Evolutionary conservation across 257 asterid species (phyloP).

Genomic region (Cruciata laevipes): DNA sequence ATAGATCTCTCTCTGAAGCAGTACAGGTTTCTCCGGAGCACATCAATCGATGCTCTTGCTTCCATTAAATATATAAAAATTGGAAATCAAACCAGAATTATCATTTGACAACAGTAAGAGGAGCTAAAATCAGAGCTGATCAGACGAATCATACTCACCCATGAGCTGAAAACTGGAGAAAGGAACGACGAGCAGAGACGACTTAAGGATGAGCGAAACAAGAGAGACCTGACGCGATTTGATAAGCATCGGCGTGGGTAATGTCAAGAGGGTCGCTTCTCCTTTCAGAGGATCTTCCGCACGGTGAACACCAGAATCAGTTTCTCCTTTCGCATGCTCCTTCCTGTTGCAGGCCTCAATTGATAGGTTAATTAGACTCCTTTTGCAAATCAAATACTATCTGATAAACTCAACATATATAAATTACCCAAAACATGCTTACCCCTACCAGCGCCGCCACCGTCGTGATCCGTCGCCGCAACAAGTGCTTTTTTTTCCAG

Average conservation of each 20-base stretch:
- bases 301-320: too few species aligned
- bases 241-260: slow-evolving; percentile 68
- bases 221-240: slow-evolving; percentile 57
- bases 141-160: slow-evolving; percentile 26
- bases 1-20: too few species aligned
- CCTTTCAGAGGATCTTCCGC: too few species aligned
- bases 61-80: slow-evolving; percentile 76
- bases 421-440: not conserved
- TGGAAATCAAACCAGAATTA: not conserved
- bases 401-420: too few species aligned
- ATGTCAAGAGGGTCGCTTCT: slow-evolving; percentile 59
- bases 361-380: too few species aligned
- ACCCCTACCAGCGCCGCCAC: not conserved
- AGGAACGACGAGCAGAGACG: slow-evolving; percentile 69
- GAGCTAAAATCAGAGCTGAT: not conserved
- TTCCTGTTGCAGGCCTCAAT: too few species aligned
- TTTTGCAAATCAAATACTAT: too few species aligned
- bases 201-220: slow-evolving; percentile 63
- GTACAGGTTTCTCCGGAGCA: too few species aligned
- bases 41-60: slow-evolving; percentile 80
- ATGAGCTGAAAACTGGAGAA: slow-evolving; percentile 86
- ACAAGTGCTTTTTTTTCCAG: slow-evolving; percentile 48
- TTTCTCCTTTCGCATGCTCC: too few species aligned
- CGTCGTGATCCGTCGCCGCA: too few species aligned
- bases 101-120: not conserved